A percentile compares a stretch with the other conserved stretches of the same genome.
These are phyloP conservation scores for Aphanomyces euteiches DNA, from an alignment of 352 stramenopile genomes.

Conservation along the genomic window DNA sequence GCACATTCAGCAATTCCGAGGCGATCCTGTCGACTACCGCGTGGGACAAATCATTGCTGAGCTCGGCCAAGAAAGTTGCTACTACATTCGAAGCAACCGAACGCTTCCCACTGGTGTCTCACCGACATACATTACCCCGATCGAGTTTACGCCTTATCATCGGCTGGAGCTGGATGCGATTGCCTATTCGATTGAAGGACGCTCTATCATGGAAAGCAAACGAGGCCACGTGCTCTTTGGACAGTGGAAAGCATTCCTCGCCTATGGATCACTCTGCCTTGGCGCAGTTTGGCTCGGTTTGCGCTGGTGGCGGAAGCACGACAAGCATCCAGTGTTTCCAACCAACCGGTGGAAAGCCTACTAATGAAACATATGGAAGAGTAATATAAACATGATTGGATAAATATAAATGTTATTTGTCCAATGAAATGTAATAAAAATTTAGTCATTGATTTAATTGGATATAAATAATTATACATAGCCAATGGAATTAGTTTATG, in stretches of 20 bases:
- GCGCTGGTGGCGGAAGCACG: neutral
- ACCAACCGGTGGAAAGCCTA: constrained; percentile 2
- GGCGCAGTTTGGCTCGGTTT: neutral
- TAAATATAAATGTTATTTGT: no score
- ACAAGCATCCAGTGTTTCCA: neutral
- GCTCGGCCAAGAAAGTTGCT: constrained; percentile 75
- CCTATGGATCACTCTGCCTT: neutral
- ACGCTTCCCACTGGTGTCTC: constrained; percentile 50
- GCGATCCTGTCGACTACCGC: constrained; percentile 68
- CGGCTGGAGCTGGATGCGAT: constrained; percentile 74
- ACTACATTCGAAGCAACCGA: constrained; percentile 76
- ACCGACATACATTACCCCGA: constrained; percentile 63
- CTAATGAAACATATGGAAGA: neutral
- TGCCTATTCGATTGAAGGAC: constrained; percentile 70
- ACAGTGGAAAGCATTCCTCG: neutral
- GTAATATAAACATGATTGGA: no score
- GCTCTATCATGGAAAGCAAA: neutral
- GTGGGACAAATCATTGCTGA: constrained; percentile 80
- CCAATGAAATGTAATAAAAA: no score
- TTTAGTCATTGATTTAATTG: no score
- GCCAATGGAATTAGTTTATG: no score
- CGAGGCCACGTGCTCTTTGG: neutral
- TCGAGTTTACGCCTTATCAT: constrained; percentile 71
- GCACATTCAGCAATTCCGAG: constrained; percentile 76
- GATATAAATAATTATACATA: no score